Percentiles rank a stretch among this genome's conserved stretches.
Conservation (phyloP, 345 rosid genomes). For the Zanthoxylum bungeanum region DNA sequence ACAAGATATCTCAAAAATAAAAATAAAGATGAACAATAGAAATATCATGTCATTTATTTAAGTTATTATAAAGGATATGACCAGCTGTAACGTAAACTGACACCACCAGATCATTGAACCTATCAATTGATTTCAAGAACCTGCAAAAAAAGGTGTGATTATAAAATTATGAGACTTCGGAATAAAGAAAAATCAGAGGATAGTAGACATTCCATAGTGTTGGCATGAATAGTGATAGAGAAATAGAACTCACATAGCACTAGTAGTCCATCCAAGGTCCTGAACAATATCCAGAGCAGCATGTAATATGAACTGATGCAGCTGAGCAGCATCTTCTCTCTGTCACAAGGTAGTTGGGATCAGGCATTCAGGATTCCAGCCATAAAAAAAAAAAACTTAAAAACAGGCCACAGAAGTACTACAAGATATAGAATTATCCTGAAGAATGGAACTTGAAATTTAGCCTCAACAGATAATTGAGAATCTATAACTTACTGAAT, state of each 20-base stretch:
- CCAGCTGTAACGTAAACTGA: slow-evolving; percentile 96
- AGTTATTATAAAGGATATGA: slow-evolving; percentile 70
- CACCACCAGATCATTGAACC: slow-evolving; percentile 88
- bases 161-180: not conserved
- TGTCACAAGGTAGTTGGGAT: slow-evolving; percentile 27
- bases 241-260: slow-evolving; percentile 78
- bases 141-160: slow-evolving; percentile 27
- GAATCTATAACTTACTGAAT: not conserved
- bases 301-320: slow-evolving; percentile 90
- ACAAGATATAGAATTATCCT: no score
- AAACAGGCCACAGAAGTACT: not conserved
- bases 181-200: slow-evolving; percentile 10
- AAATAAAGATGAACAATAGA: not conserved
- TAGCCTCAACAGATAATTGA: not conserved
- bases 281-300: slow-evolving; percentile 96
- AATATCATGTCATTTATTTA: not conserved
- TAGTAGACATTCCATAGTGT: not conserved
- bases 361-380: not conserved
- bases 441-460: not conserved
- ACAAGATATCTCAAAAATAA: not conserved
- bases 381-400: no score
- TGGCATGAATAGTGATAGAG: no score
- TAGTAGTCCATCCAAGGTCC: slow-evolving; percentile 95
- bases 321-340: slow-evolving; percentile 99
- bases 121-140: slow-evolving; percentile 90